Percentiles rank a stretch among this genome's conserved stretches.
These are phyloP conservation scores for Pichia heedii DNA, from an alignment of 805 yeast species.

Conservation along the genomic window DNA sequence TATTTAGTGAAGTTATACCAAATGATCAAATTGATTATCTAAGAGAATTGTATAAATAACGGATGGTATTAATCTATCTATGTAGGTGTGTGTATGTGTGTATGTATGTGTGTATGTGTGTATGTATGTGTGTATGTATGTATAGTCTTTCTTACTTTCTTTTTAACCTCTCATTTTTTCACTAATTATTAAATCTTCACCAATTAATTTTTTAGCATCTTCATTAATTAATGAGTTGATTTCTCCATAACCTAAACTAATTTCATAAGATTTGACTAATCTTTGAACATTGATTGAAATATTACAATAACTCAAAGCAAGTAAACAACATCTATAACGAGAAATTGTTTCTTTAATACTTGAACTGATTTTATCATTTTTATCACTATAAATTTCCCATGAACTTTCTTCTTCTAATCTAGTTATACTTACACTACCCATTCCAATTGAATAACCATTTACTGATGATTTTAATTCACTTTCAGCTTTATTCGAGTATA, in stretches of 20 bases:
- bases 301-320: conserved; percentile 74
- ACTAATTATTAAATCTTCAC: conserved; percentile 58
- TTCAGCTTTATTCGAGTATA: conserved; percentile 21
- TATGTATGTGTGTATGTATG: neutral
- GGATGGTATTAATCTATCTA: too few relatives aligned
- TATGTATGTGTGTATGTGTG: neutral
- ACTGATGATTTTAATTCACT: conserved; percentile 28
- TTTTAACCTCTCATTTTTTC: conserved; percentile 71
- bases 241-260: conserved; percentile 67
- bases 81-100: neutral
- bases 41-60: conserved; percentile 32
- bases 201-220: conserved; percentile 64
- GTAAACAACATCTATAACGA: conserved; percentile 76
- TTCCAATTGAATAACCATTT: conserved; percentile 41
- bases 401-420: conserved; percentile 81
- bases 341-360: conserved; percentile 65
- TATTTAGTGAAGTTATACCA: conserved; percentile 39
- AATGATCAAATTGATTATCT: conserved; percentile 34
- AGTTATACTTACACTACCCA: conserved; percentile 63
- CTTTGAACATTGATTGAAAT: conserved; percentile 81
- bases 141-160: neutral
- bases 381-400: conserved; percentile 90
- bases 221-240: conserved; percentile 66
- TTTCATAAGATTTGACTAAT: conserved; percentile 76
- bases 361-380: conserved; percentile 63